Percentiles rank a stretch among this genome's conserved stretches.
phyloP scores from a whole-genome alignment of 169 alveolate genomes.

The Besnoitia besnoiti region DNA sequence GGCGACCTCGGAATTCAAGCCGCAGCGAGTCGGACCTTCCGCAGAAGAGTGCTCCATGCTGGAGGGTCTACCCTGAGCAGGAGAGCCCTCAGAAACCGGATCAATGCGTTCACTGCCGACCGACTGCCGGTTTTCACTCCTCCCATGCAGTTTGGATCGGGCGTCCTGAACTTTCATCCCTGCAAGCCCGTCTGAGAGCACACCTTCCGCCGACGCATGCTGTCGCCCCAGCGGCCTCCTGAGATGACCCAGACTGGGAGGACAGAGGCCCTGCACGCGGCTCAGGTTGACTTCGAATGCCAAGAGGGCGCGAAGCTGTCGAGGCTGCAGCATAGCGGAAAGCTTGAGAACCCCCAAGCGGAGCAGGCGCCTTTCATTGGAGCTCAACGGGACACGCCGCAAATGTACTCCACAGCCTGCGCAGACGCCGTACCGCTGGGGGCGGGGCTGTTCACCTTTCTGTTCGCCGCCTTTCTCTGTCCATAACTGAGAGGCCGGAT shows the following conservation, averaged over 20 bases:
- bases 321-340: constrained; percentile 6
- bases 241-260: not conserved
- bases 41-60: too few species aligned
- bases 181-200: not conserved
- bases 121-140: too few species aligned
- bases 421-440: constrained; percentile 25
- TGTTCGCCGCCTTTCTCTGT: not conserved
- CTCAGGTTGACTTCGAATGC: not conserved
- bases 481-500: not conserved
- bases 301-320: constrained; percentile 41
- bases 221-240: not conserved
- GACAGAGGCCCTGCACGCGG: not conserved
- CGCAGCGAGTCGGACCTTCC: too few species aligned
- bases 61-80: too few species aligned
- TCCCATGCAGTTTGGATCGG: too few species aligned
- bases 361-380: constrained; percentile 29
- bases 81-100: too few species aligned
- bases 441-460: not conserved
- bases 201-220: not conserved
- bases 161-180: too few species aligned
- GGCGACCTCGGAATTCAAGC: too few species aligned
- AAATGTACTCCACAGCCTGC: constrained; percentile 1
- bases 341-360: constrained; percentile 46
- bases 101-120: too few species aligned
- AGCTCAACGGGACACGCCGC: not conserved